Conservation (phyloP, 2,329 filamentous ascomycete genomes). For the Calonectria henricotiae region DNA sequence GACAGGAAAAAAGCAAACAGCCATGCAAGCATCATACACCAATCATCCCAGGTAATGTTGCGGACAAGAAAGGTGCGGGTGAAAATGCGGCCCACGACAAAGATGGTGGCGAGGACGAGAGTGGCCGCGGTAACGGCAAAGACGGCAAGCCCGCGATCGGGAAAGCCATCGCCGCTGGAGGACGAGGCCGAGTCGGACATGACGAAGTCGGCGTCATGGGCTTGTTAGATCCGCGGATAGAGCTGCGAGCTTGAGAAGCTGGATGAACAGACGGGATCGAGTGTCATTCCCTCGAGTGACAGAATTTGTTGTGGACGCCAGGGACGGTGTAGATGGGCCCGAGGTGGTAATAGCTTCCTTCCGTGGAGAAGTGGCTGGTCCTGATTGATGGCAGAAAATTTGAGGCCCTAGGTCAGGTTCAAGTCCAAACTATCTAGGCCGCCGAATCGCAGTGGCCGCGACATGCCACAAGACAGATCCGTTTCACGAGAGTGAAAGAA, state of each 20-base stretch:
- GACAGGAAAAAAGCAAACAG: conserved; percentile 78
- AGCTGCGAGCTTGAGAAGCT: conserved; percentile 43
- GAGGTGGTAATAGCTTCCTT: conserved; percentile 11
- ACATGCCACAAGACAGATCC: neutral
- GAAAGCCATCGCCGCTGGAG: conserved; percentile 52
- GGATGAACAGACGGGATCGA: conserved; percentile 37
- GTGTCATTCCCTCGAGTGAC: conserved; percentile 47
- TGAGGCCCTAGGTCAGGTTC: conserved; percentile 6
- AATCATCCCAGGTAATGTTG: conserved; percentile 83
- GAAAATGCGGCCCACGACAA: conserved; percentile 82
- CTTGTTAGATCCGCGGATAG: conserved; percentile 41
- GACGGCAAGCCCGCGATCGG: conserved; percentile 73
- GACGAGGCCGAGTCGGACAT: conserved; percentile 52
- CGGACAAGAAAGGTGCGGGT: conserved; percentile 83
- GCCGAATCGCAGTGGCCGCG: neutral
- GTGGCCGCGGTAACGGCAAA: conserved; percentile 81
- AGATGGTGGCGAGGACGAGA: conserved; percentile 79
- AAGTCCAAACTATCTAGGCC: conserved; percentile 7
- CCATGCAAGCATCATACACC: conserved; percentile 87
- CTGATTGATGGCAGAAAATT: neutral
- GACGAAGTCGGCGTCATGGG: conserved; percentile 49
- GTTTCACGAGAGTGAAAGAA: neutral
- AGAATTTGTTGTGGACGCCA: conserved; percentile 4
- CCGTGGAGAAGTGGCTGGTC: conserved; percentile 16
- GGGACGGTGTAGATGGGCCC: neutral